Evolutionary conservation across 148 eudicot species (phyloP).

Genomic region (Rhododendron williamsianum): DNA sequence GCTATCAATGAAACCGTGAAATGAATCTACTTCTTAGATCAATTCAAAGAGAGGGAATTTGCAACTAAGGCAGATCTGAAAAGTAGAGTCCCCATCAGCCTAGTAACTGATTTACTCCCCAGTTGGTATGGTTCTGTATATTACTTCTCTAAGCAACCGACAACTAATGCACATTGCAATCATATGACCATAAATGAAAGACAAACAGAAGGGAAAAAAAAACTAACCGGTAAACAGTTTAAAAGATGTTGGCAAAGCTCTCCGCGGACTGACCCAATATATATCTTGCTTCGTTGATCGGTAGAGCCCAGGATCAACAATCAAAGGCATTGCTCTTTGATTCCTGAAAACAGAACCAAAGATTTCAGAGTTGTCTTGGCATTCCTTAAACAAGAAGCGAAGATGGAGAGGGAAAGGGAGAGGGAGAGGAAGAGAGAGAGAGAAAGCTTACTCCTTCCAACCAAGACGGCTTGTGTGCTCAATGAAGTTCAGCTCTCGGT

Average conservation of each 20-base stretch:
- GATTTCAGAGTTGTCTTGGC: not conserved
- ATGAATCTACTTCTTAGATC: not conserved
- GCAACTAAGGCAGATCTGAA: not conserved
- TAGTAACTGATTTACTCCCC: not conserved
- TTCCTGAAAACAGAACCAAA: constrained; percentile 38
- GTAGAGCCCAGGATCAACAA: constrained; percentile 89
- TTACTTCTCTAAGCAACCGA: not conserved
- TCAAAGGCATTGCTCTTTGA: constrained; percentile 74
- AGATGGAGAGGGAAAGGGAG: not conserved
- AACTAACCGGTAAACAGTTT: constrained; percentile 80
- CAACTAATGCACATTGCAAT: not conserved
- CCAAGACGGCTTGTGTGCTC: constrained; percentile 81
- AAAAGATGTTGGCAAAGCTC: constrained; percentile 75
- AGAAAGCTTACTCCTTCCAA: constrained; percentile 80
- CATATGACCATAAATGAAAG: not conserved
- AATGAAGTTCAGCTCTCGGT: constrained; percentile 72
- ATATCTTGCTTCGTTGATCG: constrained; percentile 53
- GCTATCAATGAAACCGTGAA: not conserved
- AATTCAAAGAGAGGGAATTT: not conserved
- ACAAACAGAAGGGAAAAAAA: constrained; percentile 12
- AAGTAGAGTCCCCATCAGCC: not conserved
- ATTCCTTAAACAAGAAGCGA: not conserved
- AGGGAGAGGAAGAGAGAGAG: constrained; percentile 7
- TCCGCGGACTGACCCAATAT: constrained; percentile 54
- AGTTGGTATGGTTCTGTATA: not conserved